Evolutionary conservation across 1,139 yeast genomes (phyloP).

Genomic region (Suhomyces wounanorum): DNA sequence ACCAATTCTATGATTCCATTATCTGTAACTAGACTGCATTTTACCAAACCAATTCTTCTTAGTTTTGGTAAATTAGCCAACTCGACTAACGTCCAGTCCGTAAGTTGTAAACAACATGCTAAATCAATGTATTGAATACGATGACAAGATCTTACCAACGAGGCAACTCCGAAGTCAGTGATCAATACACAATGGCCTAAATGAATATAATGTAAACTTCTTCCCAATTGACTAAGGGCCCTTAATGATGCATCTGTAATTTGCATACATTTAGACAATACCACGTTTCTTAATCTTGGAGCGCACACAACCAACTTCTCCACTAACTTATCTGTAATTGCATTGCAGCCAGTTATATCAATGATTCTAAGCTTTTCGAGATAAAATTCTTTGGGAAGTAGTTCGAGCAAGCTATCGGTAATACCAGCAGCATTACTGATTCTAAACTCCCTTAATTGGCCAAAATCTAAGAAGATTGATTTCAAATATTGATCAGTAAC

Average conservation of each 20-base stretch:
- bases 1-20: constrained; percentile 80
- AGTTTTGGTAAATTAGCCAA: constrained; percentile 76
- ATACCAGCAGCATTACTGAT: constrained; percentile 73
- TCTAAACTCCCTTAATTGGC: constrained; percentile 80
- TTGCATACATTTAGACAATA: constrained; percentile 84
- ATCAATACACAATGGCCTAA: constrained; percentile 91
- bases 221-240: constrained; percentile 72
- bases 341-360: constrained; percentile 83
- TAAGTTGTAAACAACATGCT: constrained; percentile 90
- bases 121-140: constrained; percentile 90
- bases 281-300: constrained; percentile 84
- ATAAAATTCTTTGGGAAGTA: constrained; percentile 44
- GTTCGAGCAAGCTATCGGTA: constrained; percentile 62
- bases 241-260: constrained; percentile 82
- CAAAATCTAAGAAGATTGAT: constrained; percentile 61
- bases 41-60: constrained; percentile 90
- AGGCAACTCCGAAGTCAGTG: constrained; percentile 84
- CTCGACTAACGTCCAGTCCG: constrained; percentile 81
- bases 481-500: constrained; percentile 66
- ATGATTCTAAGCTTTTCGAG: constrained; percentile 65
- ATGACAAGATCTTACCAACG: constrained; percentile 75
- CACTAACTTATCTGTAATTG: constrained; percentile 78
- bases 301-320: constrained; percentile 73
- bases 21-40: constrained; percentile 87
- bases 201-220: constrained; percentile 85